Evolutionary conservation across 371 early-diverging fungal species (phyloP).

Genomic region (Circinella minor): DNA sequence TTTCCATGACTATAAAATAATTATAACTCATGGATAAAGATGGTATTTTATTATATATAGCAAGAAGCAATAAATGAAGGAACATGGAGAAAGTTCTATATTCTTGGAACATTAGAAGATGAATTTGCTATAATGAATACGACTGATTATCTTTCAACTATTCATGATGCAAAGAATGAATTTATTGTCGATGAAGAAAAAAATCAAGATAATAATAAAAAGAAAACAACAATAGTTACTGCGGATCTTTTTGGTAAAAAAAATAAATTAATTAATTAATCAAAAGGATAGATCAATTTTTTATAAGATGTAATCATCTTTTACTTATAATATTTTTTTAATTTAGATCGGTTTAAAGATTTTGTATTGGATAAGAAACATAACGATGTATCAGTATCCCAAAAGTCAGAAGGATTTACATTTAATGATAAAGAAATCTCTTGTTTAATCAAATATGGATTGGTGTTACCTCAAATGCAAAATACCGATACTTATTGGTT

Average conservation of each 20-base stretch:
- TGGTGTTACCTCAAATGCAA: constrained; percentile 26
- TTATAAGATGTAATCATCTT: not conserved
- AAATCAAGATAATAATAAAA: constrained; percentile 58
- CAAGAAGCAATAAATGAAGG: constrained; percentile 30
- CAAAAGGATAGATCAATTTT: too few species aligned
- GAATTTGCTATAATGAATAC: constrained; percentile 35
- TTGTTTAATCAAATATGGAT: constrained; percentile 18
- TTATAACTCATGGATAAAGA: too few species aligned
- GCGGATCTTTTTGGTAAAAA: constrained; percentile 22
- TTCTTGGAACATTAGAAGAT: constrained; percentile 40
- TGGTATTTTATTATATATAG: constrained; percentile 16
- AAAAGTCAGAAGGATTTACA: constrained; percentile 9
- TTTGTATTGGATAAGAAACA: constrained; percentile 15
- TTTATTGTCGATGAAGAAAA: constrained; percentile 53
- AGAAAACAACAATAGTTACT: constrained; percentile 53
- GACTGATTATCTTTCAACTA: constrained; percentile 26
- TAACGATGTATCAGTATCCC: constrained; percentile 17
- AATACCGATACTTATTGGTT: constrained; percentile 25
- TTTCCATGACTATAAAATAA: too few species aligned
- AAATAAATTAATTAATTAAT: too few species aligned
- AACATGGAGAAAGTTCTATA: constrained; percentile 39
- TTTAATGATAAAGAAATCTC: constrained; percentile 20
- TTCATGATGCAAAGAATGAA: constrained; percentile 24
- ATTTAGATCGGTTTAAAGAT: constrained; percentile 22
- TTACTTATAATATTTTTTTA: not conserved